Percentiles rank a stretch among this genome's conserved stretches.
These are phyloP conservation scores for Rhizopus delemar DNA, from an alignment of 371 early-diverging fungal genomes.

Conservation along the genomic window DNA sequence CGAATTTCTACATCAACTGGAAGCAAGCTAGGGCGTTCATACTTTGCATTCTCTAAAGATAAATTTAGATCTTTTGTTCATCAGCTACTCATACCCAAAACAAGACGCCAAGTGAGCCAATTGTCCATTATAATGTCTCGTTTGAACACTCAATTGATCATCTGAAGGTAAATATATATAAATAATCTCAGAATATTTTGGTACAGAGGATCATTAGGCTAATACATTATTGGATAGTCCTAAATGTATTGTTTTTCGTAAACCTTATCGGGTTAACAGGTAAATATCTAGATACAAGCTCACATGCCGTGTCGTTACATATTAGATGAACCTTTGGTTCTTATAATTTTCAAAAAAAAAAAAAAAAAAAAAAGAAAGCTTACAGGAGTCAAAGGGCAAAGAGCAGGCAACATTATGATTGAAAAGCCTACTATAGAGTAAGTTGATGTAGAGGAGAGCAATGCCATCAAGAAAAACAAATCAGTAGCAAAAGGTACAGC, in stretches of 20 bases:
- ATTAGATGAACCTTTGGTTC: neutral
- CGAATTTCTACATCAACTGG: neutral
- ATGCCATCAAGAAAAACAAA: constrained; percentile 2
- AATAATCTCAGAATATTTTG: constrained; percentile 29
- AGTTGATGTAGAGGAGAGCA: constrained; percentile 6
- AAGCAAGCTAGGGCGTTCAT: too few relatives aligned
- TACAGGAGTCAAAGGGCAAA: constrained; percentile 10
- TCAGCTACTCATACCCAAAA: constrained; percentile 5
- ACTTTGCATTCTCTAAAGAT: neutral
- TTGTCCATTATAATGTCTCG: constrained; percentile 45
- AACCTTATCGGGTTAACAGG: constrained; percentile 25
- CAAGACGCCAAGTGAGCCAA: constrained; percentile 27
- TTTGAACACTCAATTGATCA: constrained; percentile 44
- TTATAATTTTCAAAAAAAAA: neutral
- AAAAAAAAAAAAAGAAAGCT: constrained; percentile 17
- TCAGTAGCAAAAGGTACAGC: constrained; percentile 13
- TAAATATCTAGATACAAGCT: neutral
- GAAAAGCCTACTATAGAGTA: constrained; percentile 14
- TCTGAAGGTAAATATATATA: constrained; percentile 40
- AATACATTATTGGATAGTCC: constrained; percentile 28
- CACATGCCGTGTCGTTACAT: neutral
- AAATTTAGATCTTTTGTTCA: constrained; percentile 1
- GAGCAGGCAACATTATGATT: constrained; percentile 13
- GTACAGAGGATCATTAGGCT: constrained; percentile 15
- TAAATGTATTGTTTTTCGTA: constrained; percentile 39